Conservation (phyloP, 2,329 filamentous ascomycete genomes). For the Hirsutella thompsonii region DNA sequence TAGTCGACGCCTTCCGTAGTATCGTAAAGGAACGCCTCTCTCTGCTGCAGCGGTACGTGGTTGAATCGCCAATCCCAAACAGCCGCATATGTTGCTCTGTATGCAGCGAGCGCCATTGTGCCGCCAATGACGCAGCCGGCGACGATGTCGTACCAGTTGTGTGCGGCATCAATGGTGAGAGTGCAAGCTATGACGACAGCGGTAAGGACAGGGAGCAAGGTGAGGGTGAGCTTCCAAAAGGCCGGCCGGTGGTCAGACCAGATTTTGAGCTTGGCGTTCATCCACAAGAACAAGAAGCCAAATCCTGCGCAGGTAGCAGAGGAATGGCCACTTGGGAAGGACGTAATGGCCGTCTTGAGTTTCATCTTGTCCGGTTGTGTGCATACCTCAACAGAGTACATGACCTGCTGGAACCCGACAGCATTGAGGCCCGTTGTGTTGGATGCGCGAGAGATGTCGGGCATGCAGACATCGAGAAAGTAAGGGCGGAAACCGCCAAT, state of each 20-base stretch:
- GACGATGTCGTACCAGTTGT: constrained; percentile 59
- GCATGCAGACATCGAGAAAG: constrained; percentile 52
- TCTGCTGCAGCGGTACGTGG: constrained; percentile 47
- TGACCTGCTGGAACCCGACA: constrained; percentile 42
- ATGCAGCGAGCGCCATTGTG: constrained; percentile 47
- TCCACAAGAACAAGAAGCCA: constrained; percentile 52
- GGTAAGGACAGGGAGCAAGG: constrained; percentile 46
- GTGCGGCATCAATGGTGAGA: constrained; percentile 50
- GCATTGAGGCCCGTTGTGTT: constrained; percentile 25
- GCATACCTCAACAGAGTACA: constrained; percentile 53
- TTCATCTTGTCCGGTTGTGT: constrained; percentile 36
- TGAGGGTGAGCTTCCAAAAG: constrained; percentile 51
- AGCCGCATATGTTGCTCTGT: constrained; percentile 53
- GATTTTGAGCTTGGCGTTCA: constrained; percentile 62
- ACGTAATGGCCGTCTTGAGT: constrained; percentile 49
- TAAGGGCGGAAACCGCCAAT: constrained; percentile 52
- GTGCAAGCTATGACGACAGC: constrained; percentile 47
- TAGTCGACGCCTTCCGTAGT: constrained; percentile 4
- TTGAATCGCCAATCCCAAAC: constrained; percentile 58
- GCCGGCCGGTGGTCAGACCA: constrained; percentile 53
- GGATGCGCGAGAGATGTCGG: constrained; percentile 30
- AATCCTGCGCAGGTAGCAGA: constrained; percentile 52
- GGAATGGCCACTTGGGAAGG: constrained; percentile 57
- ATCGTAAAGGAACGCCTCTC: constrained; percentile 5
- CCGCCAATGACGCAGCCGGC: constrained; percentile 52